These are phyloP conservation scores for Alternaria arbusti DNA, from an alignment of 2,329 filamentous ascomycete species.

Conservation along the genomic window DNA sequence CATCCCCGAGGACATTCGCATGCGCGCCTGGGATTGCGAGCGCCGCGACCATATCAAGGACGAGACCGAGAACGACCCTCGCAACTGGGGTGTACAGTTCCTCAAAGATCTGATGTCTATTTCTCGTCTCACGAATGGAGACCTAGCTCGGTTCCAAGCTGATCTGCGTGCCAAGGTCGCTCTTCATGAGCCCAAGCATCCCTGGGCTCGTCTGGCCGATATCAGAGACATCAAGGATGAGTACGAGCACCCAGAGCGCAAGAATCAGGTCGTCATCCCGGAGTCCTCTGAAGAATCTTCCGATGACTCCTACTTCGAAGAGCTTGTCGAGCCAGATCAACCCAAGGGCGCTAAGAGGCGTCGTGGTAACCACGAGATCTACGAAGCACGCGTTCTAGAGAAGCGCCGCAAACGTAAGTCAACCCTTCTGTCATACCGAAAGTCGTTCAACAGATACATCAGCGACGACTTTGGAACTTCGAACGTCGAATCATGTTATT, in stretches of 20 bases:
- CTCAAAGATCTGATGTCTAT: slow-evolving; percentile 42
- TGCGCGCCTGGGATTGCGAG: slow-evolving; percentile 47
- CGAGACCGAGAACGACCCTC: slow-evolving; percentile 42
- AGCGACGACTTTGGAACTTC: background rate
- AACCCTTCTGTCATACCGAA: background rate
- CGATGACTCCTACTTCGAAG: slow-evolving; percentile 38
- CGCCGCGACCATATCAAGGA: slow-evolving; percentile 43
- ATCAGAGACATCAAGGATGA: slow-evolving; percentile 41
- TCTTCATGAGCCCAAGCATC: slow-evolving; percentile 36
- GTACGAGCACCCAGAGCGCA: slow-evolving; percentile 32
- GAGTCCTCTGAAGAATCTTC: slow-evolving; percentile 27
- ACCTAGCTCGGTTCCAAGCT: slow-evolving; percentile 33
- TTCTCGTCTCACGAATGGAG: slow-evolving; percentile 34
- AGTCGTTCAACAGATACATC: background rate
- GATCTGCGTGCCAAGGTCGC: slow-evolving; percentile 35
- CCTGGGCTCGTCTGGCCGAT: slow-evolving; percentile 39
- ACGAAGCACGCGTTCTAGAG: slow-evolving; percentile 35
- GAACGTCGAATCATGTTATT: background rate
- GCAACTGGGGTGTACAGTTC: slow-evolving; percentile 48
- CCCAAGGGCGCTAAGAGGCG: slow-evolving; percentile 27
- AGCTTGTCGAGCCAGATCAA: slow-evolving; percentile 34
- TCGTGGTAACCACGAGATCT: slow-evolving; percentile 33
- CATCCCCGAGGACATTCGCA: slow-evolving; percentile 45
- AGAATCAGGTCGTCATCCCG: slow-evolving; percentile 11
- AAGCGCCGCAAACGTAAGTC: slow-evolving; percentile 35